Evolutionary conservation across 768 basidiomycete species (phyloP), one percentile per base, ranked within the genome.

Genomic region (Rickenella mellea): DNA sequence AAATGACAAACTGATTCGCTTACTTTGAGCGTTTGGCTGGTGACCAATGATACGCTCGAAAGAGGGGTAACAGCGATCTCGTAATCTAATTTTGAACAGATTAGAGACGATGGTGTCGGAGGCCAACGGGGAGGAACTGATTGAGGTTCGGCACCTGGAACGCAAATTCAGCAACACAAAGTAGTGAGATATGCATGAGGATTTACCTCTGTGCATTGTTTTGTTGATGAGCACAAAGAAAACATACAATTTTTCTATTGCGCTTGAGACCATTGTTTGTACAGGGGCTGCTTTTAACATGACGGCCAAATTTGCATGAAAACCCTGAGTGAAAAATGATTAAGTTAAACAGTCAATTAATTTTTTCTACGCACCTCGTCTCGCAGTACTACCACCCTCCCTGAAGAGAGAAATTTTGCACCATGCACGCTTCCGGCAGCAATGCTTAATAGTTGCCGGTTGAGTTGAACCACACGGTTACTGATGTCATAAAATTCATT

Each of bases 301-400:
- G 20, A 93, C 68, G 5, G 75, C 92, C 17, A 79, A 59, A 40
- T 80, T 83, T 14, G 68, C 69, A 43, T 64, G 67, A 58, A 88
- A 92, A 57, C 90, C 86, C 91, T 94, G 52, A 24, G 24, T n/a
- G 20, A 14, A 21, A 39, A 42, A 28, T 45, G 27, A 51, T 43
- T 31, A 32, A 22, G 5, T 36, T 20, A 24, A 29, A 17, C 29
- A 25, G 3, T 19, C 17, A 19, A 6, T 21, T 20, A 8, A 36
- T 45, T 11, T 21, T 21, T 15, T 27, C n/a, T n/a, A 57, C 80
- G 53, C 61, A 96, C 94, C 28, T 74, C 73, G 55, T 97, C 83
- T 37, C 80, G 76, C 27, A 99, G 64, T 27, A 98, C 60, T 2
- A 98, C 77, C 15, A 97, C 78, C 41, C 96, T 71, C 3, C 94